phyloP scores from a whole-genome alignment of 768 basidiomycete genomes.

The Hygrocybe punicea region DNA sequence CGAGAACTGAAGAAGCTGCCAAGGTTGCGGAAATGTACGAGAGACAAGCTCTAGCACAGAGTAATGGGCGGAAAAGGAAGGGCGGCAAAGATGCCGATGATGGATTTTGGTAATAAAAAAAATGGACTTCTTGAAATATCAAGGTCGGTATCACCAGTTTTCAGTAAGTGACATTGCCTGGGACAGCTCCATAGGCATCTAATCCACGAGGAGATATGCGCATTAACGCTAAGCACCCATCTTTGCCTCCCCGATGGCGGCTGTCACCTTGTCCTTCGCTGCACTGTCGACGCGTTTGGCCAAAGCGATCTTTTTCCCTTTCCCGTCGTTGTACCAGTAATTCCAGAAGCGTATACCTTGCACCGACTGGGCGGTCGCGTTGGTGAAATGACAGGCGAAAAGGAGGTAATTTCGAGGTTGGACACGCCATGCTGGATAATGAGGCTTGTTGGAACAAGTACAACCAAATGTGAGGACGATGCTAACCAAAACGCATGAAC shows the following conservation, averaged over 20 bases:
- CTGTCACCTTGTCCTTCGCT: constrained; percentile 33
- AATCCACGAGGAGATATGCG: constrained; percentile 6
- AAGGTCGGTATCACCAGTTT: too few species aligned
- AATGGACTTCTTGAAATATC: too few species aligned
- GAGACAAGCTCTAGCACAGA: constrained; percentile 78
- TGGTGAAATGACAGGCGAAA: constrained; percentile 91
- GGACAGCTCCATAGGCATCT: background rate
- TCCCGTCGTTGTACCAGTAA: constrained; percentile 88
- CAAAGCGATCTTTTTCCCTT: constrained; percentile 62
- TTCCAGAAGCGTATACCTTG: constrained; percentile 85
- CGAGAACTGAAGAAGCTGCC: constrained; percentile 4
- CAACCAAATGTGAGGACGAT: constrained; percentile 3
- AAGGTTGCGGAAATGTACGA: constrained; percentile 95
- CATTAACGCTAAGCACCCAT: background rate
- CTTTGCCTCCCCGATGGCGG: too few species aligned
- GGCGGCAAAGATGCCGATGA: constrained; percentile 63
- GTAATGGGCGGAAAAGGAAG: constrained; percentile 64
- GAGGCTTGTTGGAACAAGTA: constrained; percentile 4
- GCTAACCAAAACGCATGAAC: constrained; percentile 92
- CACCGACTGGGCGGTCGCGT: constrained; percentile 78
- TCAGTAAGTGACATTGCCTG: too few species aligned
- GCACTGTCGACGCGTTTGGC: constrained; percentile 42
- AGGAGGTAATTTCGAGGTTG: constrained; percentile 94
- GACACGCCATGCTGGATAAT: constrained; percentile 78
- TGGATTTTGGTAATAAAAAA: constrained; percentile 61